Base-by-base conservation (phyloP, 192 early-diverging fungal genomes). In the Spizellomyces sp. region DNA sequence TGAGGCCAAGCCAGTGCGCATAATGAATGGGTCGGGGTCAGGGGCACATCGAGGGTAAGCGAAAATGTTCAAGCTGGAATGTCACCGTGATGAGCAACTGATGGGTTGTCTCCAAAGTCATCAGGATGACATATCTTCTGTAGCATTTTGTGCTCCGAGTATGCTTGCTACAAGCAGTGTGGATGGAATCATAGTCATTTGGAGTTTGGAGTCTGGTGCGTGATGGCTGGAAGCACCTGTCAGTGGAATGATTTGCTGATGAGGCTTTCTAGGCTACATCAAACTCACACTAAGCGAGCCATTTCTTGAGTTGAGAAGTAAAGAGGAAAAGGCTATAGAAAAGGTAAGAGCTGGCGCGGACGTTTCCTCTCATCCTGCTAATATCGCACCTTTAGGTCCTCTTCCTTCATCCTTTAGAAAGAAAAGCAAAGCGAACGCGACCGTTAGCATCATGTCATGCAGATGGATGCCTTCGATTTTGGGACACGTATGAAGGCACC, bases 391-490 rank as follows among this genome's bases (percentile, higher is more conserved):
- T 44, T 36, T 47, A 79, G 79, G 69, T 80, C 56, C 48, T 80
- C 15, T 78, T 81, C 66, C 42, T 75, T 19, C 66, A 76, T 48
- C 71, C 69, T 48, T 71, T 64, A 5, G 81, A 77, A 19, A 60
- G 48, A n/a, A 58, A 60, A 14, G 45, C 66, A 48, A 70, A 61
- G 58, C 61, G 27, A 61, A 73, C 48, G 44, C 70, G 44, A 76
- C 80, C 27, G 5, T 69, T 84, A n/a, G 69, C 81, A 15, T 81
- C 83, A 1, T 82, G 80, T 55, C 81, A 85, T 74, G 79, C 84
- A 8, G 84, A 88, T 78, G 86, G 86, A 5, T 75, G 77, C 70
- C 52, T 88, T 22, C 56, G 86, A 60, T 73, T 84, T 54, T 88
- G 86, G 86, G 84, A 88, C 71, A 72, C 81, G 2, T 73, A 77